phyloP scores from a whole-genome alignment of 1,139 yeast genomes.

The Debaryomyces psychrophilus region DNA sequence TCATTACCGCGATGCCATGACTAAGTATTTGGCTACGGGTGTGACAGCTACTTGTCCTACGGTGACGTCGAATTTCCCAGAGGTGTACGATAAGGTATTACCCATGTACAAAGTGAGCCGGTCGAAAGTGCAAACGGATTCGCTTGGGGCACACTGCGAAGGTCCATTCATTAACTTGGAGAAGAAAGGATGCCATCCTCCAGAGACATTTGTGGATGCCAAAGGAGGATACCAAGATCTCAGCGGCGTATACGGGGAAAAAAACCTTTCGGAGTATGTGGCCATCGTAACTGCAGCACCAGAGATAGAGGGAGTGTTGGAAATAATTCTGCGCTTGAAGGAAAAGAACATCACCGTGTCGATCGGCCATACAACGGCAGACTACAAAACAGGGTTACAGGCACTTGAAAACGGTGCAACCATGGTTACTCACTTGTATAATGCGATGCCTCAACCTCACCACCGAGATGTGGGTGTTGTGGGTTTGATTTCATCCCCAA shows the following conservation, averaged over 20 bases:
- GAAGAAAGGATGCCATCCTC: constrained; percentile 68
- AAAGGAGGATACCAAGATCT: constrained; percentile 41
- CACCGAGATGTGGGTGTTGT: constrained; percentile 64
- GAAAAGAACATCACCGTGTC: constrained; percentile 47
- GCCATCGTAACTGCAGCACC: constrained; percentile 66
- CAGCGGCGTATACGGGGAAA: constrained; percentile 49
- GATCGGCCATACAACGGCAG: constrained; percentile 61
- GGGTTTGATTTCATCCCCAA: constrained; percentile 53
- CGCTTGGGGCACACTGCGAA: constrained; percentile 66
- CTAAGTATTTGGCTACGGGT: constrained; percentile 54
- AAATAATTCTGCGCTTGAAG: constrained; percentile 46
- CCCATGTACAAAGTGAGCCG: constrained; percentile 48
- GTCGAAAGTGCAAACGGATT: constrained; percentile 45
- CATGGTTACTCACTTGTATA: constrained; percentile 66
- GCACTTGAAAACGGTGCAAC: constrained; percentile 58
- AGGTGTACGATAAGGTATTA: constrained; percentile 54
- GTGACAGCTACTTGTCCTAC: constrained; percentile 66
- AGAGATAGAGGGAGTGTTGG: constrained; percentile 58
- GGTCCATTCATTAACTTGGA: constrained; percentile 61
- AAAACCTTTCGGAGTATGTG: constrained; percentile 45
- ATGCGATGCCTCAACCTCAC: constrained; percentile 72
- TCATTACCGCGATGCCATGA: constrained; percentile 50
- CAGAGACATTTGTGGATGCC: constrained; percentile 56
- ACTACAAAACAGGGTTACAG: constrained; percentile 49
- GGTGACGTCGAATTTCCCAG: constrained; percentile 57